Evolutionary conservation across 371 early-diverging fungal genomes (phyloP).

Genomic region (Zychaea mexicana): DNA sequence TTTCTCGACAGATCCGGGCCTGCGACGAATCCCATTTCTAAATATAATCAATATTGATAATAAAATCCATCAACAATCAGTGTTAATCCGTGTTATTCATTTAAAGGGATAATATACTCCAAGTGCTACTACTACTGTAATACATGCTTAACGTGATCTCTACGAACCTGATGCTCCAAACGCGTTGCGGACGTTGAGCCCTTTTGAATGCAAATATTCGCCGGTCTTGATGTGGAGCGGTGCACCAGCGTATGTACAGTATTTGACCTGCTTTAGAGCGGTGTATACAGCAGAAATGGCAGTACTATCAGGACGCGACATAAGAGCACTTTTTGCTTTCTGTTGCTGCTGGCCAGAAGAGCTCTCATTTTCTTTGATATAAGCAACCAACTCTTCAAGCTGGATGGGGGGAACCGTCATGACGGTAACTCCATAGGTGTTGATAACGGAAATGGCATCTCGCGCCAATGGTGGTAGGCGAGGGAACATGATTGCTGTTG

Average conservation of each 20-base stretch:
- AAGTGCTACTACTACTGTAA: neutral
- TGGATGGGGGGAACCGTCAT: neutral
- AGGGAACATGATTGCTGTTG: neutral
- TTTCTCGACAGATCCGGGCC: neutral
- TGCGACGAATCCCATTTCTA: neutral
- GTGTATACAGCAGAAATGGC: too few species aligned
- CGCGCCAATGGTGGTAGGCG: neutral
- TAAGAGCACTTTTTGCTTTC: too few species aligned
- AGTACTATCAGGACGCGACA: too few species aligned
- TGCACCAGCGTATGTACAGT: conserved; percentile 8
- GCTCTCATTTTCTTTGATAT: too few species aligned
- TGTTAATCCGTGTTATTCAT: neutral
- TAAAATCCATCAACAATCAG: neutral
- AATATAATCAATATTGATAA: neutral
- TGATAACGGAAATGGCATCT: neutral
- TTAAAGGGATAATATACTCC: neutral
- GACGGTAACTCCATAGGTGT: neutral
- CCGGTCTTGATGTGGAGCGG: neutral
- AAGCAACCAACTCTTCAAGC: neutral
- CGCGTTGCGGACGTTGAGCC: conserved; percentile 6
- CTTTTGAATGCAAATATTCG: conserved; percentile 1
- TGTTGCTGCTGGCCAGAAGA: too few species aligned
- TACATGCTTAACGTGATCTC: neutral
- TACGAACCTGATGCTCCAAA: conserved; percentile 11
- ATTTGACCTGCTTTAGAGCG: too few species aligned